Percentiles rank a stretch among this genome's conserved stretches.
These are phyloP conservation scores for Komagataella pastoris DNA, from an alignment of 805 yeast genomes.

Conservation along the genomic window DNA sequence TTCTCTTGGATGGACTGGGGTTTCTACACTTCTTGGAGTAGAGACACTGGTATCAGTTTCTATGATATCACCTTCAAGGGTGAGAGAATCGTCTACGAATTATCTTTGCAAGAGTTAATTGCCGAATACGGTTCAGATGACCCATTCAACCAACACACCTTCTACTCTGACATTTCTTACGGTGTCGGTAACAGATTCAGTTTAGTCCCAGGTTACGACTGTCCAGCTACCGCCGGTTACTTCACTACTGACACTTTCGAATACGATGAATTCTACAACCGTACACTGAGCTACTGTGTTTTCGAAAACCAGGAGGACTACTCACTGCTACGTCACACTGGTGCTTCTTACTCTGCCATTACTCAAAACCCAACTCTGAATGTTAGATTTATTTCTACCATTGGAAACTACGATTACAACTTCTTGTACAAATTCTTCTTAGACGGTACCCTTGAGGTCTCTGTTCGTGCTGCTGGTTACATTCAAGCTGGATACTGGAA, in stretches of 20 bases:
- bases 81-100: constrained; percentile 14
- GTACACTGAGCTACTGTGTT: constrained; percentile 8
- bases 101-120: constrained; percentile 16
- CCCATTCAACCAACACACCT: constrained; percentile 15
- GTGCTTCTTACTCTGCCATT: constrained; percentile 4
- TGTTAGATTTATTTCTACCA: constrained; percentile 6
- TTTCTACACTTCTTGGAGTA: constrained; percentile 12
- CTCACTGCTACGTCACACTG: constrained; percentile 3
- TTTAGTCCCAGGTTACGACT: constrained; percentile 15
- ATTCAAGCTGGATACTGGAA: constrained; percentile 16
- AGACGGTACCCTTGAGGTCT: constrained; percentile 15
- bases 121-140: constrained; percentile 18
- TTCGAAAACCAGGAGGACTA: constrained; percentile 2
- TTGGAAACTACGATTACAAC: constrained; percentile 4
- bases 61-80: constrained; percentile 15
- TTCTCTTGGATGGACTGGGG: constrained; percentile 19
- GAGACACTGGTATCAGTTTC: constrained; percentile 13
- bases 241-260: constrained; percentile 13
- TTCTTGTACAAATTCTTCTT: constrained; percentile 4
- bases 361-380: constrained; percentile 12
- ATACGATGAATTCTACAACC: constrained; percentile 7
- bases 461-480: constrained; percentile 16
- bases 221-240: constrained; percentile 16
- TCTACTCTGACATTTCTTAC: constrained; percentile 12
- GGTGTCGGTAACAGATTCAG: constrained; percentile 16